Conservation (phyloP, 2,329 filamentous ascomycete species). For the Plectosphaerella plurivora region DNA sequence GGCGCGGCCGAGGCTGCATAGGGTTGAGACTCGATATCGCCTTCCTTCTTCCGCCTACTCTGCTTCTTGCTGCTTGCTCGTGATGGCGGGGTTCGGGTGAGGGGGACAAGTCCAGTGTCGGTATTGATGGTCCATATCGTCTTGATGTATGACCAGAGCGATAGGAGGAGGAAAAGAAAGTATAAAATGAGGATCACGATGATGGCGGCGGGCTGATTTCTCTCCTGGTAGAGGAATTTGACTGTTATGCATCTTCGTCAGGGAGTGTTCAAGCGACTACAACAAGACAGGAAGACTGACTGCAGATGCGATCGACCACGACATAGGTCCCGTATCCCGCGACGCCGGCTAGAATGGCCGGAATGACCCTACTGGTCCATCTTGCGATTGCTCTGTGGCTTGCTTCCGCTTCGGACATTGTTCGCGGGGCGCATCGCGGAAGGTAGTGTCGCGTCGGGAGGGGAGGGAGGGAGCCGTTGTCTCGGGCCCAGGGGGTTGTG, state of each 20-base stretch:
- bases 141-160: slow-evolving; percentile 65
- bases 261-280: neutral
- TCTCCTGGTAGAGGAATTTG: slow-evolving; percentile 59
- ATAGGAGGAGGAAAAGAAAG: slow-evolving; percentile 65
- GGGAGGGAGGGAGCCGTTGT: no score
- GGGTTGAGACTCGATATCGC: slow-evolving; percentile 28
- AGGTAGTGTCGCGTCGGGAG: neutral
- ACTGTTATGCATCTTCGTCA: slow-evolving; percentile 44
- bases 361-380: slow-evolving; percentile 63
- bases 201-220: slow-evolving; percentile 50
- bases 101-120: slow-evolving; percentile 70
- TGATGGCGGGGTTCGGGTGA: slow-evolving; percentile 19
- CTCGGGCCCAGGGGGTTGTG: no score
- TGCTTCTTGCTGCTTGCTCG: slow-evolving; percentile 14
- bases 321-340: slow-evolving; percentile 70
- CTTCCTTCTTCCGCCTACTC: slow-evolving; percentile 17
- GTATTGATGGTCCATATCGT: slow-evolving; percentile 62
- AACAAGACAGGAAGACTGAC: slow-evolving; percentile 41
- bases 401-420: slow-evolving; percentile 15
- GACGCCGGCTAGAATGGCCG: slow-evolving; percentile 60
- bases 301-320: slow-evolving; percentile 61
- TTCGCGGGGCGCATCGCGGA: neutral
- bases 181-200: slow-evolving; percentile 69
- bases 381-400: slow-evolving; percentile 43
- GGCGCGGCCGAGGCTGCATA: slow-evolving; percentile 24